These are phyloP conservation scores for Capsicum rhomboideum DNA, from an alignment of 257 asterid genomes.

Conservation along the genomic window DNA sequence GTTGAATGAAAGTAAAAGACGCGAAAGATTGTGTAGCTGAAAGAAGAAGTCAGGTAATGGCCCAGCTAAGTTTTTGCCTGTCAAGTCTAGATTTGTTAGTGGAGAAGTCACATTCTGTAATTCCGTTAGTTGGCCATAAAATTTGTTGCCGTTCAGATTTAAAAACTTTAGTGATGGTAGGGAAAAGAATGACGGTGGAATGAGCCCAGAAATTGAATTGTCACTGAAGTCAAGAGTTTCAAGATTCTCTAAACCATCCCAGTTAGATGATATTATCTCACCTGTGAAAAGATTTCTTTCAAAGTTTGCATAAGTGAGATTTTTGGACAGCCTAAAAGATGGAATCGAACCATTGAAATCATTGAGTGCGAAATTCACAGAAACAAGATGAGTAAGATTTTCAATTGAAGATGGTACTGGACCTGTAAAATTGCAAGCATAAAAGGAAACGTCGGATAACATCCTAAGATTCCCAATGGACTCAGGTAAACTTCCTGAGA, in stretches of 20 bases:
- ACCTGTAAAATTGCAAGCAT: conserved; percentile 35
- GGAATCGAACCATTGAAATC: conserved; percentile 35
- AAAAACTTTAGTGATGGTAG: conserved; percentile 31
- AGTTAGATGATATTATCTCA: conserved; percentile 24
- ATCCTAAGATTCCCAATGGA: conserved; percentile 27
- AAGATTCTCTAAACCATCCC: conserved; percentile 30
- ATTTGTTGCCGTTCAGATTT: conserved; percentile 25
- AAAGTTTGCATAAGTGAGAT: conserved; percentile 23
- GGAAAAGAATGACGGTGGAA: conserved; percentile 30
- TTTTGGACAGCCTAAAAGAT: conserved; percentile 25
- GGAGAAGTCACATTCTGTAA: conserved; percentile 7
- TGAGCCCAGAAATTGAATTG: conserved; percentile 30
- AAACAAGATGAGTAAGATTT: conserved; percentile 20
- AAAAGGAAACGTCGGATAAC: conserved; percentile 27
- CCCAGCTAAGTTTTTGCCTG: conserved; percentile 7
- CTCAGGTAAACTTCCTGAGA: conserved; percentile 32
- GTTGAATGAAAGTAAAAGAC: background rate
- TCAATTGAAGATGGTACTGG: conserved; percentile 26
- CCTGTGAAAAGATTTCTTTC: conserved; percentile 27
- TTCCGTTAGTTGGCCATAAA: conserved; percentile 30
- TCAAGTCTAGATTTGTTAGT: conserved; percentile 30
- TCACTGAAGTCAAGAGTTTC: conserved; percentile 14
- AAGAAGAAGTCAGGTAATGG: conserved; percentile 5
- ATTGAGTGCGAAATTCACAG: conserved; percentile 29
- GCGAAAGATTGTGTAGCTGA: background rate